Conservation (phyloP, 768 basidiomycete genomes). For the Sarcodon sp. region DNA sequence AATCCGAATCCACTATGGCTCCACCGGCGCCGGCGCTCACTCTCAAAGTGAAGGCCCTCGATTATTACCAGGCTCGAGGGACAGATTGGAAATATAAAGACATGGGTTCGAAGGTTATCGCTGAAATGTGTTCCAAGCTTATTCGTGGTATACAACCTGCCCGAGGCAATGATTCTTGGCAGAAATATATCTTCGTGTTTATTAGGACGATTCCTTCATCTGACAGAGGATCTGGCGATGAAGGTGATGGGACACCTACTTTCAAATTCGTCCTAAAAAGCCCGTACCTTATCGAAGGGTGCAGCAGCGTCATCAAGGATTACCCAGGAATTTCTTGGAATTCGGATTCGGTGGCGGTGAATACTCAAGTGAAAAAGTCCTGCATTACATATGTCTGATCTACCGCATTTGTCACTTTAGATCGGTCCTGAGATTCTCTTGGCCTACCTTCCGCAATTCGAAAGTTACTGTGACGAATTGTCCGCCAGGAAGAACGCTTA, state of each 20-base stretch:
- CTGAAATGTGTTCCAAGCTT: constrained; percentile 20
- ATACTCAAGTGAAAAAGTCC: neutral
- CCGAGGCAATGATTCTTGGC: constrained; percentile 40
- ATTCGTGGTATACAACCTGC: constrained; percentile 16
- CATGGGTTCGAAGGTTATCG: constrained; percentile 37
- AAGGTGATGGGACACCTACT: constrained; percentile 21
- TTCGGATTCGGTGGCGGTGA: constrained; percentile 40
- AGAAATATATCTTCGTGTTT: constrained; percentile 43
- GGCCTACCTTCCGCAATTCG: constrained; percentile 34
- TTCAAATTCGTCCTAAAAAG: constrained; percentile 49
- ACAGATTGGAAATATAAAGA: constrained; percentile 51
- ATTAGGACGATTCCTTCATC: constrained; percentile 33
- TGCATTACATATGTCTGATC: too few relatives aligned
- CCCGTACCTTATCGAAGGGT: constrained; percentile 40
- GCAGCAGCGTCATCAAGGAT: constrained; percentile 41
- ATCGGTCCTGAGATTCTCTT: constrained; percentile 46
- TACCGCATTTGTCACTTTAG: constrained; percentile 14
- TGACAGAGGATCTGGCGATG: constrained; percentile 12
- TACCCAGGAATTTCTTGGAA: constrained; percentile 56
- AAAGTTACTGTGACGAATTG: constrained; percentile 27
- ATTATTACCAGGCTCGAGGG: constrained; percentile 47
- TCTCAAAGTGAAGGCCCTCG: constrained; percentile 39
- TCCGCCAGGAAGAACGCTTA: constrained; percentile 17
- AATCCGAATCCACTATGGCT: neutral
- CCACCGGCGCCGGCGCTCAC: constrained; percentile 28